Conservation (phyloP, 164 flowering plant species). For the Pachysandra terminalis region DNA sequence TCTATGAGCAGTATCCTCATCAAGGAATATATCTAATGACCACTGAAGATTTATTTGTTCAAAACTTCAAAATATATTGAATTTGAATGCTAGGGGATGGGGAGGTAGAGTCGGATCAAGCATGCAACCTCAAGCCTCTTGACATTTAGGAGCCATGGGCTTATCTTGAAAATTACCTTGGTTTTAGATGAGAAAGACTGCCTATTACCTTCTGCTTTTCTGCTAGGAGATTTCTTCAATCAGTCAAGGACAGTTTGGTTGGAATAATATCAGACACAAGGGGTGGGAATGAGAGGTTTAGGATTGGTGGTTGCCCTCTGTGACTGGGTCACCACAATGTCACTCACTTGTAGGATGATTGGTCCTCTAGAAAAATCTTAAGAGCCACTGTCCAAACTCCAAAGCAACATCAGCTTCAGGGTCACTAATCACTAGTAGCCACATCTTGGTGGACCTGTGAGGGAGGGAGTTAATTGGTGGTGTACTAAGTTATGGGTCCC, state of each 20-base stretch:
- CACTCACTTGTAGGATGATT: neutral
- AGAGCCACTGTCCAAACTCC: conserved; percentile 9
- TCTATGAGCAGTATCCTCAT: too few species aligned
- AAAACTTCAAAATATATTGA: too few species aligned
- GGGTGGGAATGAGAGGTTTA: neutral
- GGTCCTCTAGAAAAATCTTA: conserved; percentile 2
- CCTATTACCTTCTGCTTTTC: neutral
- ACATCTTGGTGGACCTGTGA: conserved; percentile 14
- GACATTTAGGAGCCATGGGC: too few species aligned
- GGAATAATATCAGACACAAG: neutral
- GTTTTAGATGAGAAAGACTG: neutral
- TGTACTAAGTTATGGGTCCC: conserved; percentile 14
- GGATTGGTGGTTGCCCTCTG: too few species aligned
- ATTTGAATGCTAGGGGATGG: too few species aligned
- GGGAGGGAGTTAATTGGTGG: conserved; percentile 10
- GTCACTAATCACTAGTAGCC: conserved; percentile 8
- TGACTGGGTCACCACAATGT: neutral
- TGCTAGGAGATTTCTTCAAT: neutral
- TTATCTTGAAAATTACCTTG: too few species aligned
- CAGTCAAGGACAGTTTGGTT: neutral
- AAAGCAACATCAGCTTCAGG: neutral
- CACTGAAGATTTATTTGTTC: too few species aligned
- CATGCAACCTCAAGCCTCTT: too few species aligned
- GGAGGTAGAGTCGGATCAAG: too few species aligned
- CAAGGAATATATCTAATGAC: too few species aligned